Base-by-base conservation (phyloP, 1,284 basidiomycete genomes). In the Sanghuangporus baumii region DNA sequence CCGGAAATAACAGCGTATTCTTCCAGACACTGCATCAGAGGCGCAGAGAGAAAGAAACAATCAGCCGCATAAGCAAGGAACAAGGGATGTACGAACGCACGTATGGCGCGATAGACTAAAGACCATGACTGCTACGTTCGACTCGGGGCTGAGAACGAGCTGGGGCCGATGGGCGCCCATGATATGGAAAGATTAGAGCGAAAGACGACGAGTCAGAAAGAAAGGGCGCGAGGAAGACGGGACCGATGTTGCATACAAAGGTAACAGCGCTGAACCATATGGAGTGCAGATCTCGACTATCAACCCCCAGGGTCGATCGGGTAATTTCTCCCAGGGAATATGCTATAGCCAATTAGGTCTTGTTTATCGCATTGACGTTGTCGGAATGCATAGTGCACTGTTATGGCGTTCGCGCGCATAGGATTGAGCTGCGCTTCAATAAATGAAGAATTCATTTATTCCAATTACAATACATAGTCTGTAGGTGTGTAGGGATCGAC, bases 1-100 rank as follows among this genome's bases (percentile, higher is more conserved):
- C 66, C 3, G 75, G 76, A 47, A 75, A 65, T 18, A 71, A 62
- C 34, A 73, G 67, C 4, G 69, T 66, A 61, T 71, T 65, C 26
- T 40, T 54, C 68, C 67, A 73, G 36, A 70, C 65, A 34, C 67
- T 70, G n/a, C 40, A 36, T 7, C 4, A 60, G 54, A 36, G 34
- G 59, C 18, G 16, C n/a, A 40, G 40, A 26, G 23, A 61, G 31
- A 31, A 61, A 36, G 9, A 14, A 12, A 36, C 20, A n/a, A 60
- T 41, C 12, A 41, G 40, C n/a, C 40, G 11, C 2, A 1, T n/a
- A 46, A 46, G 14, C n/a, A 46, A 16, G 43, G 43, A 14, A 12
- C 20, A 20, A 14, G 20, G n/a, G 31, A 18, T 1, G 12, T 36
- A 59, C 16, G 41, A 18, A 61, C 60, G 31, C 38, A 61, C 60